Evolutionary conservation across 495 filamentous ascomycete genomes (phyloP), one percentile per base, ranked within the genome.

Genomic region (Penicillium cosmopolitanum): DNA sequence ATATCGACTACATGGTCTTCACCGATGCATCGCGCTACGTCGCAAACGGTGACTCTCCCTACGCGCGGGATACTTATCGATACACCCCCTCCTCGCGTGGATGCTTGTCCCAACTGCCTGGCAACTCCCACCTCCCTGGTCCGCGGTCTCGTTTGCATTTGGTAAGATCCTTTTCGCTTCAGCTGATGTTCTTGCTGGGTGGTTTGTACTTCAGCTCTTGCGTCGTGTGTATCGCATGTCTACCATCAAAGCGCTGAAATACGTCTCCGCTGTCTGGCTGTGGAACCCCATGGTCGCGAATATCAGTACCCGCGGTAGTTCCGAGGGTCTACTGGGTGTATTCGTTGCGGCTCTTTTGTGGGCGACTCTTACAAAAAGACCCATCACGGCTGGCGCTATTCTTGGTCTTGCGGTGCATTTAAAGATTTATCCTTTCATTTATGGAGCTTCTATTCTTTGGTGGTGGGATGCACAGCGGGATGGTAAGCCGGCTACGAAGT

Each of bases 1-100:
- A 98, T 74, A 96, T 98, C 68, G 95, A 98, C 82, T 98, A 98
- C 80, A 87, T 90, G 65, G 95, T 98, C 60, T 98, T 98, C 81
- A 98, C 96, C n/a, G 93, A 97, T 71, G 95, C 95, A 10, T 84
- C 96, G 8, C 90, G 89, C 59, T 93, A 88, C 70, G 82, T 91
- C 43, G 74, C 82, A 0, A 77, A 72, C 25, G 80, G 89, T 2
- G 70, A 65, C 3, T 90, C 90, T 2, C 95, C 95, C 0, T 98
- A 98, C 72, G 76, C 81, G 21, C 84, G 95, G 34, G 95, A 95
- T 66, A 98, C 95, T 0, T 98, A 98, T 75, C 90, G 95, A 55
- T 98, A 98, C 77, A 98, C 95, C 33, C 95, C 0, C 77, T 98
- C 0, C 77, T 98, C 3, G 92, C 95, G 18, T 98, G 91, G 92